Conservation (phyloP, 306 rosid species). For the Rosa chinensis region DNA sequence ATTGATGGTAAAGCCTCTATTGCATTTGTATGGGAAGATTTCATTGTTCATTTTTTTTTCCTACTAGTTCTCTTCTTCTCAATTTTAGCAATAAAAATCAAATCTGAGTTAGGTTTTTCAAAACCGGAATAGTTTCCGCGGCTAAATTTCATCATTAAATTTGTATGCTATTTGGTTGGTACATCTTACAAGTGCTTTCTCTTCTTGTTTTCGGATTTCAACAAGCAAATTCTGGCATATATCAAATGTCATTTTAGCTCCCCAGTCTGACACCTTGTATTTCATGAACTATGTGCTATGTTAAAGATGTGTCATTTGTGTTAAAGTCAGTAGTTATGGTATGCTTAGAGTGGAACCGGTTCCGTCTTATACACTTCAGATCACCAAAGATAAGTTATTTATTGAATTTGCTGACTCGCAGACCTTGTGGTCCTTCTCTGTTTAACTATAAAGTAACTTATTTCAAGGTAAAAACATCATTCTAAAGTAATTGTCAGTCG, state of each 20-base stretch:
- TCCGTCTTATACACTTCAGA: no score
- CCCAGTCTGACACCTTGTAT: neutral
- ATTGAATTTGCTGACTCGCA: no score
- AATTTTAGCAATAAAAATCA: no score
- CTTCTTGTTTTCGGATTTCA: neutral
- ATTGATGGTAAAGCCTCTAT: constrained; percentile 60
- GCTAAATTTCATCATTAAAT: neutral
- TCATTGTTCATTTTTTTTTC: no score
- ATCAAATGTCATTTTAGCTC: neutral
- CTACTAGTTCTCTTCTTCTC: no score
- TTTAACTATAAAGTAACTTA: no score
- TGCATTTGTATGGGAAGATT: neutral
- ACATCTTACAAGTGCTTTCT: neutral
- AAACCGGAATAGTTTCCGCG: no score
- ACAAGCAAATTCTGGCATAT: neutral
- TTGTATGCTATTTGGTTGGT: neutral
- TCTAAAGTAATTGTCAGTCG: no score
- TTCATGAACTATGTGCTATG: neutral
- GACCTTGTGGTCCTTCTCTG: no score
- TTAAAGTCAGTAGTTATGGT: neutral
- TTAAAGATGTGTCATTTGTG: neutral
- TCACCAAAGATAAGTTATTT: no score
- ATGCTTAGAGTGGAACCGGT: neutral
- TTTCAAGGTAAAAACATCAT: no score
- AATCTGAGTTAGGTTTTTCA: no score